Conservation (phyloP, 179 eudicot genomes). For the Vitellaria paradoxa region DNA sequence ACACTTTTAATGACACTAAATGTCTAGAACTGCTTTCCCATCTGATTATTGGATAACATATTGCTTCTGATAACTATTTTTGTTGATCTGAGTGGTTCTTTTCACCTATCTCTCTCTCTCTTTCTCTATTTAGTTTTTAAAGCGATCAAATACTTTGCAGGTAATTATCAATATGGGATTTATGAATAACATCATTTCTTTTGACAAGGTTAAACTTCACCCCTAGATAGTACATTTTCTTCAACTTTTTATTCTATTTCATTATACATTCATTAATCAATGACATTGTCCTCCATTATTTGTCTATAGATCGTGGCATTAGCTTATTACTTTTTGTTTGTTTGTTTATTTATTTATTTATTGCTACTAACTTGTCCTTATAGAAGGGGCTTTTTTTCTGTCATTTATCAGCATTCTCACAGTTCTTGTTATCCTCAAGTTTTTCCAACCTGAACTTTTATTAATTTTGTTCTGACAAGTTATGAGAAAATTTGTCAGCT, state of each 20-base stretch:
- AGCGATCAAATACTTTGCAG: conserved; percentile 33
- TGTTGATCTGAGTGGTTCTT: background rate
- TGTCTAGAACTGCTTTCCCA: too few relatives aligned
- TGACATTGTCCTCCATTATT: conserved; percentile 5
- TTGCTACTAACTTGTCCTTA: background rate
- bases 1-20: too few relatives aligned
- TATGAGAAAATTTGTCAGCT: background rate
- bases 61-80: background rate
- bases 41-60: background rate
- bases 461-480: background rate
- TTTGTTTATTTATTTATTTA: background rate
- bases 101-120: background rate
- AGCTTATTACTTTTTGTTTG: background rate
- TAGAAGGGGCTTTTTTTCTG: background rate
- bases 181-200: conserved; percentile 73
- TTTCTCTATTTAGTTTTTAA: background rate
- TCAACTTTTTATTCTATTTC: conserved; percentile 2
- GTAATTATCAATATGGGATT: conserved; percentile 65
- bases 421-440: background rate
- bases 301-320: background rate
- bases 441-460: background rate
- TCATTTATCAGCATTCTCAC: background rate
- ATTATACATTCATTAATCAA: background rate
- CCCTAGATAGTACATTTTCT: background rate
- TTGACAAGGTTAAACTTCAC: conserved; percentile 67